phyloP scores from a whole-genome alignment of 306 rosid species.

The Spatholobus suberectus region DNA sequence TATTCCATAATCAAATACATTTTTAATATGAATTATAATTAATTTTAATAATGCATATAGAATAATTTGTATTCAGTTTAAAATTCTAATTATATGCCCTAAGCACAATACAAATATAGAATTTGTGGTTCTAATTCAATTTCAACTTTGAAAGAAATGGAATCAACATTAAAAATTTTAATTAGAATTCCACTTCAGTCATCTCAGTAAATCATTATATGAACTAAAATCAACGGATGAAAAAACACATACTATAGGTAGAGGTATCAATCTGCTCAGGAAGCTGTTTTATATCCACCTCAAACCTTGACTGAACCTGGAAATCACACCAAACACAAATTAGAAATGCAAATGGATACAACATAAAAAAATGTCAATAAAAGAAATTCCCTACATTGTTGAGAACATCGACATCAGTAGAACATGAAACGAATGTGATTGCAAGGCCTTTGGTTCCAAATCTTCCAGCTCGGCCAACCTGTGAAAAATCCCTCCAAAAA shows the following conservation, averaged over 20 bases:
- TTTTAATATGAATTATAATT: neutral
- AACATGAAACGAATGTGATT: conserved; percentile 92
- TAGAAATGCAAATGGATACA: neutral
- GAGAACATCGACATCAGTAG: conserved; percentile 90
- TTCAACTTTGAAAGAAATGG: no score
- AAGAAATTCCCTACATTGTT: conserved; percentile 68
- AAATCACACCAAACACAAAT: conserved; percentile 25
- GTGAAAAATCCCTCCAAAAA: conserved; percentile 16
- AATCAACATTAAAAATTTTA: neutral
- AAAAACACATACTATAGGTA: conserved; percentile 78
- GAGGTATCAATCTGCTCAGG: conserved; percentile 99
- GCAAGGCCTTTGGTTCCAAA: conserved; percentile 99
- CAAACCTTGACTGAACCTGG: conserved; percentile 99
- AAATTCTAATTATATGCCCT: neutral
- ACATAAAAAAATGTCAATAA: neutral
- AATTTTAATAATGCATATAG: neutral
- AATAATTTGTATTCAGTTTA: neutral
- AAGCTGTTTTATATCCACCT: conserved; percentile 95
- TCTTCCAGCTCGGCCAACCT: conserved; percentile 99
- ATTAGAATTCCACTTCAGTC: neutral
- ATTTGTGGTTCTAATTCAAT: neutral
- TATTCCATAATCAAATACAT: neutral
- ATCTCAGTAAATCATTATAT: neutral
- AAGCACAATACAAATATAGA: neutral
- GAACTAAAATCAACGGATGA: neutral